Conservation (phyloP, 192 early-diverging fungal species). For the Coemansia sp. region DNA sequence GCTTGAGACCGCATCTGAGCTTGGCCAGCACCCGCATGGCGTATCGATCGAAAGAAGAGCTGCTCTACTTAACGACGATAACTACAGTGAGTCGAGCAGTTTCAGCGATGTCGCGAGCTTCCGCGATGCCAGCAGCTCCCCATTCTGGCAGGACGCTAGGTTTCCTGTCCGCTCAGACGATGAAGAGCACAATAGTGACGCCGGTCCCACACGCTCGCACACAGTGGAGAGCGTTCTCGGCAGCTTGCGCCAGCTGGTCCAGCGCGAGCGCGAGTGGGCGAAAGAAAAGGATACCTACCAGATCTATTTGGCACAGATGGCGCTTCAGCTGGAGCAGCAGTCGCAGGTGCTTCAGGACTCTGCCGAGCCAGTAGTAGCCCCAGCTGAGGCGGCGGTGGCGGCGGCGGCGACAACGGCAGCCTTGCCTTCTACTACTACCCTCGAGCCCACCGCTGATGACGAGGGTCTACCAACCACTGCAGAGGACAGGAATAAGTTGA, state of each 20-base stretch:
- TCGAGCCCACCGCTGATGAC: background rate
- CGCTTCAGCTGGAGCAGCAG: conserved; percentile 37
- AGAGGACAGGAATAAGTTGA: background rate
- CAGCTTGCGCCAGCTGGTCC: conserved; percentile 36
- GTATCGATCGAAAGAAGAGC: background rate
- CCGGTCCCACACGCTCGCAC: conserved; percentile 3
- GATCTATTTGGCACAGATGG: conserved; percentile 46
- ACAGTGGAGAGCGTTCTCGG: conserved; percentile 27
- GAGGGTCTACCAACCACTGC: background rate
- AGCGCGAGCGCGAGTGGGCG: conserved; percentile 38
- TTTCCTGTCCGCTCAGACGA: background rate
- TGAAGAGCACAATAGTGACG: background rate
- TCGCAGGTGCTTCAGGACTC: conserved; percentile 18
- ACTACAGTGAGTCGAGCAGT: conserved; percentile 32
- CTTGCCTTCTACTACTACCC: background rate
- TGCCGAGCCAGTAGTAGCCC: background rate
- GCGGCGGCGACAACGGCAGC: background rate
- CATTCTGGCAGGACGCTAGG: conserved; percentile 23
- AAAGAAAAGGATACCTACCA: conserved; percentile 30
- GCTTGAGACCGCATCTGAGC: background rate
- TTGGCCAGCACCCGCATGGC: conserved; percentile 5
- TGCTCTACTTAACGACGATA: background rate
- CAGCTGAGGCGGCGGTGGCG: background rate
- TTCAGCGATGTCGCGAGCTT: conserved; percentile 44
- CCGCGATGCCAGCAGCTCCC: conserved; percentile 52